These are phyloP conservation scores for Turritis glabra DNA, from an alignment of 345 rosid species.

Conservation along the genomic window DNA sequence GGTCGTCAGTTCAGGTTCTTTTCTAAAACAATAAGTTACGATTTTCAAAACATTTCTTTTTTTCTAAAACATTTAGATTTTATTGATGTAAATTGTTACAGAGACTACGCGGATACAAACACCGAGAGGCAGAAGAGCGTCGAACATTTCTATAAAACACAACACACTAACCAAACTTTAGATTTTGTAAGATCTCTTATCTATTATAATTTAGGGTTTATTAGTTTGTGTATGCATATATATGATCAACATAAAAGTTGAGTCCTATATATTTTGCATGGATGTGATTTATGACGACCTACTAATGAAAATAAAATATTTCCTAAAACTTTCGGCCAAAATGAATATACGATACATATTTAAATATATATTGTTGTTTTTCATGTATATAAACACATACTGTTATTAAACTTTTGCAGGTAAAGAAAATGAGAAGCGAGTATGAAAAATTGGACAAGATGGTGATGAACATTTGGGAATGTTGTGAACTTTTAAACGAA, in stretches of 20 bases:
- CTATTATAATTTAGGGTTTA: not conserved
- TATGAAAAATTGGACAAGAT: slow-evolving; percentile 52
- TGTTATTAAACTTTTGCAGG: slow-evolving; percentile 29
- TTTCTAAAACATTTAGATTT: not conserved
- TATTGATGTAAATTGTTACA: slow-evolving; percentile 1
- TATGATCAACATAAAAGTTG: not conserved
- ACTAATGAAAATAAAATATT: not conserved
- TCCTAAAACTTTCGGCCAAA: not conserved
- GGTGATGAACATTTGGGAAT: slow-evolving; percentile 69
- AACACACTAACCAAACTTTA: slow-evolving; percentile 62
- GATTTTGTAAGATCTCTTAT: slow-evolving; percentile 50
- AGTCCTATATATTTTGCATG: not conserved
- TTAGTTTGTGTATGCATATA: not conserved
- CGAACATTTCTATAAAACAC: slow-evolving; percentile 53
- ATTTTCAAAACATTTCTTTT: too few species aligned
- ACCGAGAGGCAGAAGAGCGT: slow-evolving; percentile 56
- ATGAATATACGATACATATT: not conserved
- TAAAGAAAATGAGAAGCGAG: slow-evolving; percentile 50
- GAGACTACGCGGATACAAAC: slow-evolving; percentile 49
- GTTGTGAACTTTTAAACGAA: slow-evolving; percentile 62
- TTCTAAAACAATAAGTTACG: not conserved
- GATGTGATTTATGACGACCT: not conserved
- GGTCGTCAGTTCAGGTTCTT: slow-evolving; percentile 40
- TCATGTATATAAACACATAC: not conserved
- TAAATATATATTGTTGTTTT: not conserved